Evolutionary conservation across 2,329 filamentous ascomycete species (phyloP), one percentile per base, ranked within the genome.

Genomic region (Diaporthe eres): DNA sequence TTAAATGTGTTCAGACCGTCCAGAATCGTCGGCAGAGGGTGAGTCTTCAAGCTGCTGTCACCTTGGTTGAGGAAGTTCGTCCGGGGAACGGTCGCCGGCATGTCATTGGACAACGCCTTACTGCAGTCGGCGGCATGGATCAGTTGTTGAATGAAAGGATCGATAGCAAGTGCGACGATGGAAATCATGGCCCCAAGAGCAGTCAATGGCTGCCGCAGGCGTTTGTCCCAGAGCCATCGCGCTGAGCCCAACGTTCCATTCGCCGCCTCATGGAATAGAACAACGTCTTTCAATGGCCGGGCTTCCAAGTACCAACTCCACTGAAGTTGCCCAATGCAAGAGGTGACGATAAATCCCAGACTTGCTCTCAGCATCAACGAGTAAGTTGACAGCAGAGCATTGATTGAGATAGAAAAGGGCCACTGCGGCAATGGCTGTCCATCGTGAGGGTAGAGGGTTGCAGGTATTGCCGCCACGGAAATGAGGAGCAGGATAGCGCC

Each of bases 131-230:
- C 31, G 2, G 55, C 15, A 13, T 37, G 39, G 2, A 75, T 34
- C 5, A 75, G 74, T 31, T 75, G 74, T 17, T 75, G 74, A 15
- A 70, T 55, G 17, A 73, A 75, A n/a, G 70, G 70, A 31, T 68
- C 74, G 39, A 75, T 73, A 2, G 39, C 34, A 17, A 75, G 25
- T 2, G 68, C 28, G 4, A 73, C 6, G 28, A 73, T 42, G 9
- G 61, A 68, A 31, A 75, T 51, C 2, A 53, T 1, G 8, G 74
- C 74, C 4, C 58, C 74, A 8, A 75, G 53, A 4, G 70, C 39
- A 39, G 49, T 19, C 28, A 75, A 53, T 5, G 70, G 74, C 31
- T 75, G 74, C 7, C 25, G 44, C 2, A 72, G 22, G 3, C 22
- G 57, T 4, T 63, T 47, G n/a, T 10, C n/a, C 55, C 28, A 61